Evolutionary conservation across 495 filamentous ascomycete species (phyloP), one percentile per base, ranked within the genome.

Genomic region (Talaromyces liani): DNA sequence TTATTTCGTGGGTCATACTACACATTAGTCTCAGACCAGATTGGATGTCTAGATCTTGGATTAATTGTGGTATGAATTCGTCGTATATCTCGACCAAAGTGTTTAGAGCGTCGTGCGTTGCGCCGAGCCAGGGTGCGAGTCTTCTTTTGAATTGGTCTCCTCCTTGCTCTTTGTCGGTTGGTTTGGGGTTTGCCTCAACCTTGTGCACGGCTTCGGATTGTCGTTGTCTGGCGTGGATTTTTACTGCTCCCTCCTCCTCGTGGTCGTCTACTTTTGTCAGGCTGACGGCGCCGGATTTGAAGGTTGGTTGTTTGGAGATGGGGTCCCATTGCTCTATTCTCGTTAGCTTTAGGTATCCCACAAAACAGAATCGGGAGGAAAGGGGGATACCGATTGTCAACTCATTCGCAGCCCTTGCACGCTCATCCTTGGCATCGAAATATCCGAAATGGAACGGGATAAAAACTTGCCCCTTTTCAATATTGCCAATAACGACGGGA

Each of bases 301-400:
- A 67, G 27, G 58, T 25, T 18, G 63, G 65, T 47, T 67, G 65
- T 45, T 67, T 67, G 12, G 63, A 64, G 45, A 67, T 51, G 1
- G 65, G 65, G 53, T 67, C 65, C 65, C 61, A 67, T 63, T 67
- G 59, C 34, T 67, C 65, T 63, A 20, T 41, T 54, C n/a, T 54
- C 24, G 20, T 25, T 22, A 54, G 49, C 18, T 12, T 54, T 10
- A 3, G 1, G 45, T 9, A 20, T 22, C 6, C 24, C 18, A 22
- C 20, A 54, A 54, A 54, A 20, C 0, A 12, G 16, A 7, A 54
- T 4, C 22, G 22, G 18, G 3, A 54, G 49, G 7, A 3, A 25
- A 6, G 3, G 27, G 3, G 3, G n/a, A n/a, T 54, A 54, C 49
- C 49, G 12, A 54, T 54, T 18, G 49, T 54, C 18, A 54, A 25